phyloP scores from a whole-genome alignment of 169 alveolate genomes.

The Blepharisma undulans region DNA sequence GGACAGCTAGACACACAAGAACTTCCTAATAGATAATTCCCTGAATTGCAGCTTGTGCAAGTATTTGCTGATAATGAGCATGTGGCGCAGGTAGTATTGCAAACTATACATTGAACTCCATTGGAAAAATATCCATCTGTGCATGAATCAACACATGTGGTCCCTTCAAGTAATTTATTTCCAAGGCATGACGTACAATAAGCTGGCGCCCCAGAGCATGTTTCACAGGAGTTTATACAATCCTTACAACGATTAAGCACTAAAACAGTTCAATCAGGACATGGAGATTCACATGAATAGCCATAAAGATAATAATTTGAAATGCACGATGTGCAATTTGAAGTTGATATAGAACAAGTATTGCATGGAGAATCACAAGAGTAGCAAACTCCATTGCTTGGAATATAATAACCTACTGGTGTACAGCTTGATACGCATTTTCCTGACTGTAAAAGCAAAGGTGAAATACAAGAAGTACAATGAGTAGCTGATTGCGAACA shows the following conservation, averaged over 20 bases:
- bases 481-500: background rate
- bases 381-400: background rate
- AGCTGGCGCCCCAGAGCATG: background rate
- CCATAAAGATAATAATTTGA: background rate
- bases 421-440: slow-evolving; percentile 7
- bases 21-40: background rate
- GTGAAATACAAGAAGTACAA: background rate
- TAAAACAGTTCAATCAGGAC: slow-evolving; percentile 15
- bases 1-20: background rate
- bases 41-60: slow-evolving; percentile 27
- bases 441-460: background rate
- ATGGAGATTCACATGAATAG: background rate
- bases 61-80: background rate
- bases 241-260: background rate
- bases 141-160: background rate
- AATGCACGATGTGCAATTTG: background rate
- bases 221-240: slow-evolving; percentile 2
- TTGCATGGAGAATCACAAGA: slow-evolving; percentile 34
- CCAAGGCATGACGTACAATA: background rate
- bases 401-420: slow-evolving; percentile 6
- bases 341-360: background rate
- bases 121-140: background rate
- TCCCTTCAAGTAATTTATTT: background rate
- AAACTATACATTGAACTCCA: background rate
- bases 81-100: background rate